These are phyloP conservation scores for Chrysanthemum lavandulifolium DNA, from an alignment of 129 eudicot species.

Conservation along the genomic window DNA sequence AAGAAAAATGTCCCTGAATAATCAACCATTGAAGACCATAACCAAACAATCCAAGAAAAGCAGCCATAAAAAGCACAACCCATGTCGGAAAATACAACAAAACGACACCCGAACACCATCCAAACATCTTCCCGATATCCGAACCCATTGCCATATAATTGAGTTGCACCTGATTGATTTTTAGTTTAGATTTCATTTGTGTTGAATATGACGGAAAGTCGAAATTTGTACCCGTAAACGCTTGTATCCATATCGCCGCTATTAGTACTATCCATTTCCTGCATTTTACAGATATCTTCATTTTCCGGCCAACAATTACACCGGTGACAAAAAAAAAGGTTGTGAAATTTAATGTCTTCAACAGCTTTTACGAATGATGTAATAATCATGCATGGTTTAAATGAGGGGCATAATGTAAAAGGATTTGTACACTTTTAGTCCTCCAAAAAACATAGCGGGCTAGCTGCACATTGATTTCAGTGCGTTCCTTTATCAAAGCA, in stretches of 20 bases:
- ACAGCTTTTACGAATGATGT: neutral
- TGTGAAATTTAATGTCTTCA: neutral
- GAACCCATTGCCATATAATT: slow-evolving; percentile 55
- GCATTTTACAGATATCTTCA: slow-evolving; percentile 26
- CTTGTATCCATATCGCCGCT: slow-evolving; percentile 59
- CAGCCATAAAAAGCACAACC: slow-evolving; percentile 55
- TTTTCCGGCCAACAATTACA: slow-evolving; percentile 15
- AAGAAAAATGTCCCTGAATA: slow-evolving; percentile 31
- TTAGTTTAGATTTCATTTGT: slow-evolving; percentile 42
- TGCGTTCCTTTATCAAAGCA: no score
- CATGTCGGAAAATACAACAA: slow-evolving; percentile 51
- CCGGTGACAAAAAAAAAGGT: slow-evolving; percentile 12
- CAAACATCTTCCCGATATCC: slow-evolving; percentile 59
- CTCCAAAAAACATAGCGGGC: neutral
- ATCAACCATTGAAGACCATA: slow-evolving; percentile 68
- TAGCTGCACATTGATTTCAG: no score
- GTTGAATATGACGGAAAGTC: slow-evolving; percentile 63
- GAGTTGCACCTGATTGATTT: slow-evolving; percentile 48
- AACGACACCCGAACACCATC: slow-evolving; percentile 66
- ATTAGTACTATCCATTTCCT: slow-evolving; percentile 56
- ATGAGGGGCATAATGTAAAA: slow-evolving; percentile 14
- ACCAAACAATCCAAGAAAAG: slow-evolving; percentile 55
- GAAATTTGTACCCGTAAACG: slow-evolving; percentile 64
- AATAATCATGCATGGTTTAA: slow-evolving; percentile 20
- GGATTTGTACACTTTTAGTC: slow-evolving; percentile 23